A percentile compares a stretch with the other conserved stretches of the same genome.
Conservation (phyloP, 495 filamentous ascomycete genomes). For the Xylaria castorea region DNA sequence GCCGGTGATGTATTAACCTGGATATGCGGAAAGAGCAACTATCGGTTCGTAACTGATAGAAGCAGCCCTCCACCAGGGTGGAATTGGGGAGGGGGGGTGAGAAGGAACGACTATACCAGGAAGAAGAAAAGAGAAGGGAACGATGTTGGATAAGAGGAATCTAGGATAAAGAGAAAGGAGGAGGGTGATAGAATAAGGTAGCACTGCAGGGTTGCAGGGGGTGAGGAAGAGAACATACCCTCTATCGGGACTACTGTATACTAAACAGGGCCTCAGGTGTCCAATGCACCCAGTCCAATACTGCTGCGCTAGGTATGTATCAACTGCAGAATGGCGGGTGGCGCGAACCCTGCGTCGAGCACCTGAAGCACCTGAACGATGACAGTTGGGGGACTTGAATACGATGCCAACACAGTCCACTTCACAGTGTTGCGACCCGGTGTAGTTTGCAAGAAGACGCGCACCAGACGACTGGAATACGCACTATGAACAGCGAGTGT, state of each 20-base stretch:
- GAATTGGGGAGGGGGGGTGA: conserved; percentile 16
- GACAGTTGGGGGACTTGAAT: conserved; percentile 15
- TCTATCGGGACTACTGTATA: conserved; percentile 11
- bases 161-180: conserved; percentile 30
- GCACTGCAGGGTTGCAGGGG: conserved; percentile 39
- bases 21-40: conserved; percentile 21
- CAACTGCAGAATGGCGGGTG: conserved; percentile 28
- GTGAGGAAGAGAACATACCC: conserved; percentile 34
- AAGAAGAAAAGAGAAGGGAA: conserved; percentile 34
- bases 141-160: conserved; percentile 36
- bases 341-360: conserved; percentile 38
- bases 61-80: conserved; percentile 27
- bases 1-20: conserved; percentile 18
- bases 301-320: conserved; percentile 25
- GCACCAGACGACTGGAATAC: background rate
- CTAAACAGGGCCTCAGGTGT: background rate
- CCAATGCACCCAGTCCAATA: conserved; percentile 25
- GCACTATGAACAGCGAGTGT: conserved; percentile 14
- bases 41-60: conserved; percentile 26
- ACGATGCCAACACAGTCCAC: conserved; percentile 11
- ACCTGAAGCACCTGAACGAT: conserved; percentile 28
- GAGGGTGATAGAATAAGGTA: conserved; percentile 42
- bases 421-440: conserved; percentile 19
- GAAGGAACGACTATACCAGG: conserved; percentile 45
- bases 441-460: conserved; percentile 10